Evolutionary conservation across 1,284 basidiomycete species (phyloP).

Genomic region (Ceratobasidium sp.): DNA sequence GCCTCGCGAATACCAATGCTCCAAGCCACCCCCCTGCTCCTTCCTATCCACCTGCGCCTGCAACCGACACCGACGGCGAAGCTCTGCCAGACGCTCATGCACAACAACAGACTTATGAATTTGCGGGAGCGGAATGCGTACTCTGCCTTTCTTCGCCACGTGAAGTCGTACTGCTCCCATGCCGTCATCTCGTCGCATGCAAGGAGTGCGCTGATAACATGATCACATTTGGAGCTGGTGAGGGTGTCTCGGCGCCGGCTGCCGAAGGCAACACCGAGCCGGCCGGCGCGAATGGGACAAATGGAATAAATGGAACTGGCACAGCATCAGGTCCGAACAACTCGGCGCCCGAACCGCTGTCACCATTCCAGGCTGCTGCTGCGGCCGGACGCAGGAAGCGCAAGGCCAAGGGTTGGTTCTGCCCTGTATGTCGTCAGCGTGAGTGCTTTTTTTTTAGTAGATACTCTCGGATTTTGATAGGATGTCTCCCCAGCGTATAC

Average conservation of each 20-base stretch:
- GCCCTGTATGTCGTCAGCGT: conserved; percentile 92
- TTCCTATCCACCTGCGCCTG: conserved; percentile 58
- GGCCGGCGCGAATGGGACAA: conserved; percentile 43
- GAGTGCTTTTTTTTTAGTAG: conserved; percentile 53
- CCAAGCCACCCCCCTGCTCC: conserved; percentile 58
- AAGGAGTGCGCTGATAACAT: conserved; percentile 92
- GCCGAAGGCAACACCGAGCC: conserved; percentile 46
- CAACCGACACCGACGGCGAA: conserved; percentile 55
- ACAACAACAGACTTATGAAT: conserved; percentile 66
- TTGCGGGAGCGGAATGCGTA: conserved; percentile 86
- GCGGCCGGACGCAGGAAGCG: conserved; percentile 71
- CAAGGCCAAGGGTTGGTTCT: conserved; percentile 95
- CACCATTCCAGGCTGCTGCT: conserved; percentile 49
- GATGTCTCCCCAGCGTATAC: conserved; percentile 73
- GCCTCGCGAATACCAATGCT: conserved; percentile 62
- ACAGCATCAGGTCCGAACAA: conserved; percentile 45
- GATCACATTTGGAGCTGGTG: conserved; percentile 94
- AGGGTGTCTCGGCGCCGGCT: conserved; percentile 58
- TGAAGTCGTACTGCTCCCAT: conserved; percentile 89
- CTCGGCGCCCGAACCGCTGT: conserved; percentile 42
- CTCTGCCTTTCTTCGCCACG: conserved; percentile 85
- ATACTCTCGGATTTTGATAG: conserved; percentile 17
- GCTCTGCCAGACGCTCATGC: conserved; percentile 49
- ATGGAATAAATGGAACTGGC: conserved; percentile 21
- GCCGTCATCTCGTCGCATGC: conserved; percentile 90